Base-by-base conservation (phyloP, 306 rosid species). In the Argentina anserina region DNA sequence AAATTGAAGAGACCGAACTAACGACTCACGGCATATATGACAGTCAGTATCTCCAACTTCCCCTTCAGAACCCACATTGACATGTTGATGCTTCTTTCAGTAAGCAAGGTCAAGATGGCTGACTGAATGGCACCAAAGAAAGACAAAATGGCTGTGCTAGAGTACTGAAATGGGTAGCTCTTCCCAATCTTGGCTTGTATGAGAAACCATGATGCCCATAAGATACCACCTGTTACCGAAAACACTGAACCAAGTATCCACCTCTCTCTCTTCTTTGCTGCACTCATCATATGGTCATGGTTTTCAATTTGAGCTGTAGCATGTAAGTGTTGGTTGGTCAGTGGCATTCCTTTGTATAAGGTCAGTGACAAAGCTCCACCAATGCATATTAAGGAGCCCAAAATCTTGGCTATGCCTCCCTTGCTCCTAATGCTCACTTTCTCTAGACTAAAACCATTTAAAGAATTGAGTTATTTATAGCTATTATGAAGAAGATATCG, bases 201-300 rank as follows among this genome's bases (percentile, higher is more conserved):
- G 21, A 93, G 88, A 64, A 91, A 94, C 97, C 98, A 94, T 31
- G 97, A 91, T 14, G 95, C 86, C 98, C 98, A 94, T 78, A 85
- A 41, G 60, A 89, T 25, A 78, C 90, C 78, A 40, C 91, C 95
- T 69, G 75, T 78, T 53, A 81, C 73, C 65, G 88, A 56, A 55
- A 88, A 69, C 36, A 82, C 49, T 23, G 97, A 86, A 66, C 97
- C 97, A 39, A 84, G 12, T 9, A 81, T 74, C 97, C 96, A 87
- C 72, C 78, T 87, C 74, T 73, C 81, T 50, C 58, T 66, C 72
- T 64, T 71, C 15, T 80, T 75, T 21, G 74, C 10, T 26, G 83
- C 33, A 52, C 55, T 28, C 23, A 34, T 60, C 40, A 14, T 75
- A 33, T 45, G 40, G 29, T 25, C 70, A 39, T 45, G 63, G 50